Conservation (phyloP, 208 protist genomes). For the Trypanosoma lewisi region DNA sequence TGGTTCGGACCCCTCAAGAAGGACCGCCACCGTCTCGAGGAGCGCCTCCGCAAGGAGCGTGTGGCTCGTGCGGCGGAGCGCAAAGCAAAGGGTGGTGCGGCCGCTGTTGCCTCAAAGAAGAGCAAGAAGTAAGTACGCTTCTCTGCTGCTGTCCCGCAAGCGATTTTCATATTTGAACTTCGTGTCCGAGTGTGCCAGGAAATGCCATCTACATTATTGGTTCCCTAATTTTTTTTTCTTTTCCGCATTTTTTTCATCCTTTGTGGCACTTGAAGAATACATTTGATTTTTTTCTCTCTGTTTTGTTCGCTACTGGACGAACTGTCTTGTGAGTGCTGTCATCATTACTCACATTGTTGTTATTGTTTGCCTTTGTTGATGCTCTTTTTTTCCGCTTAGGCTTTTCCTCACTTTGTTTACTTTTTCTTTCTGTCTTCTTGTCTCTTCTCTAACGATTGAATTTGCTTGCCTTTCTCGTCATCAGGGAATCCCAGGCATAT, state of each 20-base stretch:
- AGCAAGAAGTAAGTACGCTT: slow-evolving; percentile 26
- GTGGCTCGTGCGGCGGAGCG: slow-evolving; percentile 73
- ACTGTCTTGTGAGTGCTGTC: no score
- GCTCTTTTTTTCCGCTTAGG: background rate
- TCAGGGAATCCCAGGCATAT: slow-evolving; percentile 27
- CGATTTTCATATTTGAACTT: background rate
- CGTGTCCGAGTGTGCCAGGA: background rate
- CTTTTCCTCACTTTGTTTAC: slow-evolving; percentile 1
- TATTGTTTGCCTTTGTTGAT: slow-evolving; percentile 10
- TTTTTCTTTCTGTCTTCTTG: slow-evolving; percentile 9
- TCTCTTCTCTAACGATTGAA: background rate
- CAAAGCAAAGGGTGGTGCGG: slow-evolving; percentile 40
- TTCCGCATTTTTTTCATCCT: background rate
- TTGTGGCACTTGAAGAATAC: slow-evolving; percentile 5
- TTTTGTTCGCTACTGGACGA: no score
- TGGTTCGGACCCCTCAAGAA: slow-evolving; percentile 97
- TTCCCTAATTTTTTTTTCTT: slow-evolving; percentile 20
- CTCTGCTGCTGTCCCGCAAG: background rate
- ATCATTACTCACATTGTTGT: no score
- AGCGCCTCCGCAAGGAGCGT: slow-evolving; percentile 84
- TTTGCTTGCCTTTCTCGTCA: no score
- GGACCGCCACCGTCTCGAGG: slow-evolving; percentile 80
- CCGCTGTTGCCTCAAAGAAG: slow-evolving; percentile 23
- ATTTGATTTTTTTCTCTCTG: no score
- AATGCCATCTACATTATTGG: slow-evolving; percentile 6